Evolutionary conservation across 2,329 filamentous ascomycete species (phyloP), one percentile per base, ranked within the genome.

Genomic region (Ophiocordyceps sinensis): DNA sequence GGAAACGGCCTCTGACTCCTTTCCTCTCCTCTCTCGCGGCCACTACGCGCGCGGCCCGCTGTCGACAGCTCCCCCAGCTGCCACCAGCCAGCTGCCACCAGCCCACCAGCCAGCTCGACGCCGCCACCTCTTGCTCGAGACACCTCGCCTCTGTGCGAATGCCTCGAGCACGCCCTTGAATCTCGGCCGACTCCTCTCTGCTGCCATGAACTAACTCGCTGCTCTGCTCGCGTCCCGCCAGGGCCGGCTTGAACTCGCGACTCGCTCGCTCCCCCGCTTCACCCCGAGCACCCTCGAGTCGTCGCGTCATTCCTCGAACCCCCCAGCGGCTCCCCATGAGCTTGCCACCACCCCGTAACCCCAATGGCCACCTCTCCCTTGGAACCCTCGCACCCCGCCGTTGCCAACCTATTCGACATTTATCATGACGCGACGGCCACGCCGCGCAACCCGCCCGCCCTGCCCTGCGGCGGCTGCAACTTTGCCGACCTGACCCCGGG

Each of bases 301-400:
- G 32, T 17, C 15, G 32, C 32, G 12, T 14, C 32, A 2, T 35
- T n/a, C 32, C 14, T 15, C 32, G 14, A 14, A 12, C n/a, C 5
- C 14, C 17, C 32, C 7, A 5, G 4, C 29, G 11, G 32, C 32
- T 35, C 32, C 32, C 14, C 32, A 35, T 35, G 32, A 35, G 32
- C 15, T 17, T 17, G 13, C 9, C 45, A 39, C 39, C 45, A 39
- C 39, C 37, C 47, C 48, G 43, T 44, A 42, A 19, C 19, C 32
- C 32, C 67, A 67, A 76, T 77, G 71, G 72, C 69, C 55, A 62
- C 65, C 51, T 59, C 64, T 60, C 61, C 66, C 39, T 67, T 69
- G 57, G 65, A 71, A 41, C 54, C 62, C 45, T 57, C 63, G 30
- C 55, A 63, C 49, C n/a, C n/a, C n/a, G 59, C 60, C 8, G 13